Percentiles rank a stretch among this genome's conserved stretches.
These are phyloP conservation scores for Talaromyces liani DNA, from an alignment of 495 filamentous ascomycete species.

Conservation along the genomic window DNA sequence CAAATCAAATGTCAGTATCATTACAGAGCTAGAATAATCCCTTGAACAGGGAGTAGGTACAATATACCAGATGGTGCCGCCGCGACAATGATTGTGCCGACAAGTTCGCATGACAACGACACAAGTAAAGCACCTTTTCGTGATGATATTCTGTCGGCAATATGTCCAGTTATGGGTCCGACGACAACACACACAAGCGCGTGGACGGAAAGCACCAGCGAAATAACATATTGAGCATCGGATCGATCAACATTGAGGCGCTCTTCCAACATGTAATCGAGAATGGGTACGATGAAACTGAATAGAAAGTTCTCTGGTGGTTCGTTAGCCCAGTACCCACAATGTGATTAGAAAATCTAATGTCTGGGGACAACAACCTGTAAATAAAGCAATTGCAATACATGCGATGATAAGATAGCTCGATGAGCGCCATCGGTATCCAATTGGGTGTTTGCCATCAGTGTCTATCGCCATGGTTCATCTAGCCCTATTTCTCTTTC, in stretches of 20 bases:
- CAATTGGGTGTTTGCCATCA: background rate
- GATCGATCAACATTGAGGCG: constrained; percentile 9
- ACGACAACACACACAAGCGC: constrained; percentile 15
- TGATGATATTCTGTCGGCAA: constrained; percentile 15
- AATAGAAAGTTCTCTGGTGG: constrained; percentile 12
- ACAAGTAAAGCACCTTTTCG: constrained; percentile 15
- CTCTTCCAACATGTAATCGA: constrained; percentile 9
- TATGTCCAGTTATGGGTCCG: constrained; percentile 14
- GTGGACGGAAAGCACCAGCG: constrained; percentile 9
- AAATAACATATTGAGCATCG: constrained; percentile 9
- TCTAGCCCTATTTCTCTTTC: background rate
- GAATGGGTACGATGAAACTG: constrained; percentile 14
- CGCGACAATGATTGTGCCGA: constrained; percentile 15
- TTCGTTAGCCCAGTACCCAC: background rate
- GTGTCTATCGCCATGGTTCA: background rate
- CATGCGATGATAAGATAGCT: constrained; percentile 14
- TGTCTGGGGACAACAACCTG: constrained; percentile 5
- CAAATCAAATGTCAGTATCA: background rate
- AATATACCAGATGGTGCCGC: constrained; percentile 8
- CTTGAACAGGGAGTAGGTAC: background rate
- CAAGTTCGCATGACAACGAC: constrained; percentile 12
- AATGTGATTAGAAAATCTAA: background rate
- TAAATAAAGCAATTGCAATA: constrained; percentile 17
- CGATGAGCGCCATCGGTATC: constrained; percentile 17
- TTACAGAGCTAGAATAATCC: background rate